Percentiles rank a stretch among this genome's conserved stretches.
phyloP scores from a whole-genome alignment of 176 grass and related monocot genomes.

The Phoenix roebelenii region DNA sequence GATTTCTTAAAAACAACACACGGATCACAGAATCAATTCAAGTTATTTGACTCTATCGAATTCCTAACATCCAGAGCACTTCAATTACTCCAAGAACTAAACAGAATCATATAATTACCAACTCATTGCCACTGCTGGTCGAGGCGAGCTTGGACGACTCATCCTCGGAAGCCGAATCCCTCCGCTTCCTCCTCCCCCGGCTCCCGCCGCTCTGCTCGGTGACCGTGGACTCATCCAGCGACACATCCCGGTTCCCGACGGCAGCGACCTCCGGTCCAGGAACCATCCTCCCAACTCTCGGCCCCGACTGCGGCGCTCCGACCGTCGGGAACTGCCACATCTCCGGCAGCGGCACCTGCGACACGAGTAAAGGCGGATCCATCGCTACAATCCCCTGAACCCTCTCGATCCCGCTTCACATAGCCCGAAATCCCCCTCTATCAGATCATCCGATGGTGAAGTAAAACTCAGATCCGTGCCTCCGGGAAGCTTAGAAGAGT shows the following conservation, averaged over 20 bases:
- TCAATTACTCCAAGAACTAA: not conserved
- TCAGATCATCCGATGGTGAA: too few species aligned
- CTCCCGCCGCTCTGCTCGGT: conserved; percentile 54
- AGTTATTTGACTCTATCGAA: too few species aligned
- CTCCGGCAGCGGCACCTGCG: conserved; percentile 4
- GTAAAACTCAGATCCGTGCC: too few species aligned
- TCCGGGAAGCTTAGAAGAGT: too few species aligned
- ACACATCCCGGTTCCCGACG: conserved; percentile 8
- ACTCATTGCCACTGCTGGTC: conserved; percentile 43
- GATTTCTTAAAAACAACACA: too few species aligned
- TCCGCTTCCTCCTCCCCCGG: conserved; percentile 22
- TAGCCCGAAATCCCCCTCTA: too few species aligned
- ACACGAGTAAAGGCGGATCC: not conserved
- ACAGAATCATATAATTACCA: conserved; percentile 27
- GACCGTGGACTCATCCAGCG: conserved; percentile 31
- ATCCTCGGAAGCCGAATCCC: conserved; percentile 43
- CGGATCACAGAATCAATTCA: conserved; percentile 11
- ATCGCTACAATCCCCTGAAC: not conserved
- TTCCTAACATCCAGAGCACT: not conserved
- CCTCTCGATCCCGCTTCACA: too few species aligned
- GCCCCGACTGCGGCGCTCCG: not conserved
- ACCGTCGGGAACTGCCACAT: not conserved
- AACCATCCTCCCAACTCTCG: not conserved
- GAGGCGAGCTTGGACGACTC: conserved; percentile 70
- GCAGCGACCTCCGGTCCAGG: too few species aligned